Evolutionary conservation across 1,139 yeast species (phyloP), one percentile per base, ranked within the genome.

Genomic region (Kodamaea fungicola): DNA sequence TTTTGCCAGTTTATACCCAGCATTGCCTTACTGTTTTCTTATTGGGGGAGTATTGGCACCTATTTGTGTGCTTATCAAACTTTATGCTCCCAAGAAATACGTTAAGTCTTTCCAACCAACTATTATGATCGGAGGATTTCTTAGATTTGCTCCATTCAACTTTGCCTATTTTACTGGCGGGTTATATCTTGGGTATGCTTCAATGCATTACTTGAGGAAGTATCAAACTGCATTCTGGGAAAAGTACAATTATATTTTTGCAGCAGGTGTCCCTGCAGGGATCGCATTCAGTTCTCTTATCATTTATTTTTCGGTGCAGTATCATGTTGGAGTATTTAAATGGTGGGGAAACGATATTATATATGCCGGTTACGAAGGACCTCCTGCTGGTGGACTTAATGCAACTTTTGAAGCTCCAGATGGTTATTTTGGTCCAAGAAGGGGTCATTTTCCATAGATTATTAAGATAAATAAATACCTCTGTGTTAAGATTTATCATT

Each of bases 1-100:
- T 1, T 62, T 62, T 40, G 42, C 56, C 12, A 64, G 64, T 1
- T 39, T 61, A 9, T 61, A 62, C 39, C 68, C 68, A 1, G 43
- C 60, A 4, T 47, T 63, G 30, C 57, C 60, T 35, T 63, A 61
- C 57, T 62, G 66, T 41, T 61, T 63, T 41, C 42, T 62, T 10
- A 38, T 63, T 16, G 68, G 68, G 0, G 54, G 47, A 5, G 32
- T 62, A 21, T 41, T 59, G 22, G 67, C 57, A 1, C 34, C 59
- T 22, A 61, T 65, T 3, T 54, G 61, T 40, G 47, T 50, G 21
- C 48, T 51, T 47, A 45, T 61, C 38, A 62, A 61, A 38, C 47
- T 43, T 30, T 44, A 42, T 21, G 45, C 40, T 6, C 51, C 51
- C 6, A 31, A 31, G 32, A 38, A 33, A 26, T 35, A 28, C 22